These are phyloP conservation scores for Sclerotinia glacialis DNA, from an alignment of 2,329 filamentous ascomycete genomes.

Conservation along the genomic window DNA sequence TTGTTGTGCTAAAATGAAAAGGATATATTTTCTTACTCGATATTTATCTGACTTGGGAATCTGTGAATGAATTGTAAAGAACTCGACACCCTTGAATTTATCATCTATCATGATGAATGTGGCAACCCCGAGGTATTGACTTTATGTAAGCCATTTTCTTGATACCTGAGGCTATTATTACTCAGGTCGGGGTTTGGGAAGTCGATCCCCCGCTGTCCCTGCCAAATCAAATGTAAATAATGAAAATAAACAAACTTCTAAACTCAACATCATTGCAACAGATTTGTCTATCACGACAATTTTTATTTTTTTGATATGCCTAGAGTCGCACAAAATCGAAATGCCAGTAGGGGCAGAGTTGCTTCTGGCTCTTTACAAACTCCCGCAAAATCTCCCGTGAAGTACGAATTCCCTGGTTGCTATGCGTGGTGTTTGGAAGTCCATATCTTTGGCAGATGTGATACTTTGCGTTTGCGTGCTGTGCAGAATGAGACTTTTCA, in stretches of 20 bases:
- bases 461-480: constrained; percentile 6
- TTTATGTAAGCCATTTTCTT: not conserved
- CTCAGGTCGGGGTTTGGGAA: not conserved
- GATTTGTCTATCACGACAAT: not conserved
- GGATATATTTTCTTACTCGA: not conserved
- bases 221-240: constrained; percentile 16
- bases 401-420: constrained; percentile 32
- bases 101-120: no score
- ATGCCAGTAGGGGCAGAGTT: constrained; percentile 42
- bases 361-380: constrained; percentile 41
- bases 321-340: constrained; percentile 51
- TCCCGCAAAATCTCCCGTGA: constrained; percentile 40
- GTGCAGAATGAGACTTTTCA: not conserved
- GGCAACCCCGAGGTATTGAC: not conserved
- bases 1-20: not conserved
- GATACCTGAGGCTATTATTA: not conserved
- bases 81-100: no score
- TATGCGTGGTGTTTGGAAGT: constrained; percentile 7
- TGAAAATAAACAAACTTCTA: constrained; percentile 20
- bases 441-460: constrained; percentile 13
- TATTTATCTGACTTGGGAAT: no score
- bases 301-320: constrained; percentile 45
- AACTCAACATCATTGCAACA: not conserved
- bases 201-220: not conserved
- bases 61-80: no score